Percentiles rank a stretch among this genome's conserved stretches.
Evolutionary conservation across 495 filamentous ascomycete genomes (phyloP).

Genomic region (Pseudevernia furfuracea): DNA sequence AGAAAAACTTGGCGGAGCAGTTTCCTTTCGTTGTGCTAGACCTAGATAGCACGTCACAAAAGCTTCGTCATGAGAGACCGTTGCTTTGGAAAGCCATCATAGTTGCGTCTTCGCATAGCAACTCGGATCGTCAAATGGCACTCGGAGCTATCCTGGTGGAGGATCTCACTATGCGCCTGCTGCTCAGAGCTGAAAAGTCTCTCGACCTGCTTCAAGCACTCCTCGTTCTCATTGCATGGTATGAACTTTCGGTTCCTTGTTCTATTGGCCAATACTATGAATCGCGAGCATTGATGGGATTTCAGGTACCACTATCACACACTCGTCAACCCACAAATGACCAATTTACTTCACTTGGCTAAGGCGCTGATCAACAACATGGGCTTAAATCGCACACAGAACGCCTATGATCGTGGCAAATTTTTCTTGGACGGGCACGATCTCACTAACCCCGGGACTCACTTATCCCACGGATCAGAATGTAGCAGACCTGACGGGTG

Average conservation of each 20-base stretch:
- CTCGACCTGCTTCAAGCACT: background rate
- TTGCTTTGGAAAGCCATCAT: conserved; percentile 3
- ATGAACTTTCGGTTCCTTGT: background rate
- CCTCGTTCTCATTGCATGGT: background rate
- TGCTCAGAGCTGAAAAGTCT: background rate
- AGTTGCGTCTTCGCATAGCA: background rate
- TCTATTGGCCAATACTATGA: background rate
- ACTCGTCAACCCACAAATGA: background rate
- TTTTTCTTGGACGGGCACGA: conserved; percentile 1
- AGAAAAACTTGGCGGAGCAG: background rate
- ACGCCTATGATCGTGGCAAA: background rate
- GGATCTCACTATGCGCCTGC: background rate
- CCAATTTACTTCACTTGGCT: background rate
- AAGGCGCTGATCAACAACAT: background rate
- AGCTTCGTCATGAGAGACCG: background rate
- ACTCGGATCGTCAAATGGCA: background rate
- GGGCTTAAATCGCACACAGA: background rate
- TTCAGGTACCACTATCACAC: conserved; percentile 7
- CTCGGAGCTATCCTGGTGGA: background rate
- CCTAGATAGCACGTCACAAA: background rate
- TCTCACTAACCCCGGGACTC: background rate
- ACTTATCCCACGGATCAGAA: background rate
- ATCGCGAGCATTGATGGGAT: background rate
- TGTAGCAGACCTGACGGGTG: background rate
- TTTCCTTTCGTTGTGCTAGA: background rate